A percentile compares a stretch with the other conserved stretches of the same genome.
These are phyloP conservation scores for Hypoxylon sp. DNA, from an alignment of 2,329 filamentous ascomycete genomes.

Conservation along the genomic window DNA sequence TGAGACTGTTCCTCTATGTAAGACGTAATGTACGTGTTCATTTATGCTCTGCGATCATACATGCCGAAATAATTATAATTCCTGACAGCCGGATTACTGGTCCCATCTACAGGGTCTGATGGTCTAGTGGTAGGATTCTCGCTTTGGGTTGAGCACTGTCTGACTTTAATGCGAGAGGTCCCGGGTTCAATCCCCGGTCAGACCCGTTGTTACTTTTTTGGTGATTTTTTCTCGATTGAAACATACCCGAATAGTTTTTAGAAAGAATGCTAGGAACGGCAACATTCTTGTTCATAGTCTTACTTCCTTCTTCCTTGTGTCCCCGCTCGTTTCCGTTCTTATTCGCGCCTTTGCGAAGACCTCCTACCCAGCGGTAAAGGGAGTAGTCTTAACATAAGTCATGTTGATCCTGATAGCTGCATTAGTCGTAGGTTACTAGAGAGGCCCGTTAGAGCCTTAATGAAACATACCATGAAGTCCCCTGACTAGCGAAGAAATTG, in stretches of 20 bases:
- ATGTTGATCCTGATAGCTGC: slow-evolving; percentile 26
- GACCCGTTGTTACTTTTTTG: slow-evolving; percentile 36
- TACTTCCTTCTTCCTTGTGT: too few species aligned
- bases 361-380: slow-evolving; percentile 18
- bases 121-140: slow-evolving; percentile 3
- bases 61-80: not conserved
- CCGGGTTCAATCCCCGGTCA: slow-evolving; percentile 59
- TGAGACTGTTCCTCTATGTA: not conserved
- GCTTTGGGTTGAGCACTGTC: not conserved
- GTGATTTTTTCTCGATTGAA: too few species aligned
- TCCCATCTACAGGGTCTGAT: not conserved
- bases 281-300: too few species aligned
- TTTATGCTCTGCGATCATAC: not conserved
- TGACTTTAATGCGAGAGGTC: slow-evolving; percentile 55
- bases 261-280: too few species aligned
- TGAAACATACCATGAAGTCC: slow-evolving; percentile 29
- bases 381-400: slow-evolving; percentile 19
- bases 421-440: not conserved
- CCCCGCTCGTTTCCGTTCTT: too few species aligned
- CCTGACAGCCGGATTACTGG: not conserved
- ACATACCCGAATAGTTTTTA: too few species aligned
- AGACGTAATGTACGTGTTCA: not conserved
- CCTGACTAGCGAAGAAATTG: slow-evolving; percentile 26
- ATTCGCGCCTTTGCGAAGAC: too few species aligned
- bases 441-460: too few species aligned